phyloP scores from a whole-genome alignment of 495 filamentous ascomycete species.

The Podospora sp. region DNA sequence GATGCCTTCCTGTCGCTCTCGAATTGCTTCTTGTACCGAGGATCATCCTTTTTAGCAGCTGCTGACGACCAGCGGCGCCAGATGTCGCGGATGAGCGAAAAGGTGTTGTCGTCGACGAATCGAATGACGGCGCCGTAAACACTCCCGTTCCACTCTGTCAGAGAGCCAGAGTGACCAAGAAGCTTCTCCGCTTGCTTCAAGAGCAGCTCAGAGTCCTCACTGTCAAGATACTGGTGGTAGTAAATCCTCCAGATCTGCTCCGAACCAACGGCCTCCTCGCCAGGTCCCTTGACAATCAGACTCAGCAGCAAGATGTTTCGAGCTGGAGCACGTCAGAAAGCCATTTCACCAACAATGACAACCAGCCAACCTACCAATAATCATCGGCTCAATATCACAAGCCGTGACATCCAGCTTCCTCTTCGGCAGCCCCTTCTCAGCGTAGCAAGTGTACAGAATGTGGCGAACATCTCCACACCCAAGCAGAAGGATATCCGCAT shows the following conservation, averaged over 20 bases:
- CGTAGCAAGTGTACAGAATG: conserved; percentile 52
- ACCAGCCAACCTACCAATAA: conserved; percentile 46
- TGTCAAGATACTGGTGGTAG: conserved; percentile 53
- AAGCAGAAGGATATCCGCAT: conserved; percentile 53
- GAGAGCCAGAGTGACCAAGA: conserved; percentile 33
- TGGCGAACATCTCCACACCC: conserved; percentile 57
- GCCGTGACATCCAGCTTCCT: conserved; percentile 45
- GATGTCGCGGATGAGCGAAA: conserved; percentile 37
- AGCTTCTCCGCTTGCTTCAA: conserved; percentile 46
- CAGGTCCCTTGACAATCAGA: conserved; percentile 42
- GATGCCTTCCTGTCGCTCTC: conserved; percentile 10
- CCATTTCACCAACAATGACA: neutral
- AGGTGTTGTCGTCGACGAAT: conserved; percentile 40
- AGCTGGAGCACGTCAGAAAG: conserved; percentile 37
- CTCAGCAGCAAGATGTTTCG: conserved; percentile 56
- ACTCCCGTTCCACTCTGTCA: conserved; percentile 40
- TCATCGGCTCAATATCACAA: conserved; percentile 51
- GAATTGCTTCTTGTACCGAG: conserved; percentile 16
- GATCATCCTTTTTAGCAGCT: conserved; percentile 11
- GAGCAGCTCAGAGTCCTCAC: conserved; percentile 39
- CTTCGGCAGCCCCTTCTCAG: conserved; percentile 26
- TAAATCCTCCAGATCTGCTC: conserved; percentile 56
- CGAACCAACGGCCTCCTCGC: conserved; percentile 25
- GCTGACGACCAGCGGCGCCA: conserved; percentile 39
- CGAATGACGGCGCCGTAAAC: conserved; percentile 39